phyloP scores from a whole-genome alignment of 1,284 basidiomycete species.

The Marasmius sp. region DNA sequence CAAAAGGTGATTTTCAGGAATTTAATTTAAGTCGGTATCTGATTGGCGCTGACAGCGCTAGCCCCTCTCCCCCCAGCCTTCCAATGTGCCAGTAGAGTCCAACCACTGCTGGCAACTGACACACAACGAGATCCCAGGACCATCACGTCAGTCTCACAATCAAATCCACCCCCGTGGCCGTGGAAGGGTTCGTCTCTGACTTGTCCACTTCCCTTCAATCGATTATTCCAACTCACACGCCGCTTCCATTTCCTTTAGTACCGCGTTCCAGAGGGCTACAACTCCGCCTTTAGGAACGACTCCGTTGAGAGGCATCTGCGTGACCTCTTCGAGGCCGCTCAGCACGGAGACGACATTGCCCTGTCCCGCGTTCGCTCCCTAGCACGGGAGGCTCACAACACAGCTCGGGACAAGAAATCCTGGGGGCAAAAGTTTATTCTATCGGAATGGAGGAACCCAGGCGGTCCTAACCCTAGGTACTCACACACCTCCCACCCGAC shows the following conservation, averaged over 20 bases:
- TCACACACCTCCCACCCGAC: neutral
- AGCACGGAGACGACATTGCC: neutral
- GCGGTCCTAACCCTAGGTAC: neutral
- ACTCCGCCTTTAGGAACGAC: neutral
- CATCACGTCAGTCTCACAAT: no score
- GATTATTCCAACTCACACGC: neutral
- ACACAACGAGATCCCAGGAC: no score
- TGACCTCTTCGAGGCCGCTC: neutral
- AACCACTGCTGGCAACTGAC: no score
- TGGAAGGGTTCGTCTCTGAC: neutral
- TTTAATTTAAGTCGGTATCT: no score
- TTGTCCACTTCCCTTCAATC: neutral
- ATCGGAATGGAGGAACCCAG: conserved; percentile 6
- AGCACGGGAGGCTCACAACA: conserved; percentile 7
- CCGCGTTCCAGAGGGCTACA: neutral
- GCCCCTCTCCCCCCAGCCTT: no score
- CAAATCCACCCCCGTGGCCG: no score
- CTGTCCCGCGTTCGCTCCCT: conserved; percentile 1
- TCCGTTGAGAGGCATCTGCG: neutral
- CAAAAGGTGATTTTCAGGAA: no score
- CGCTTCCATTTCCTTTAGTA: neutral
- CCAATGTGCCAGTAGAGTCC: no score
- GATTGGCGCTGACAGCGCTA: no score
- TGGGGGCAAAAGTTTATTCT: conserved; percentile 7
- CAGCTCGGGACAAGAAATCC: neutral